Evolutionary conservation across 1,284 basidiomycete species (phyloP).

Genomic region (Agroathelia rolfsii): DNA sequence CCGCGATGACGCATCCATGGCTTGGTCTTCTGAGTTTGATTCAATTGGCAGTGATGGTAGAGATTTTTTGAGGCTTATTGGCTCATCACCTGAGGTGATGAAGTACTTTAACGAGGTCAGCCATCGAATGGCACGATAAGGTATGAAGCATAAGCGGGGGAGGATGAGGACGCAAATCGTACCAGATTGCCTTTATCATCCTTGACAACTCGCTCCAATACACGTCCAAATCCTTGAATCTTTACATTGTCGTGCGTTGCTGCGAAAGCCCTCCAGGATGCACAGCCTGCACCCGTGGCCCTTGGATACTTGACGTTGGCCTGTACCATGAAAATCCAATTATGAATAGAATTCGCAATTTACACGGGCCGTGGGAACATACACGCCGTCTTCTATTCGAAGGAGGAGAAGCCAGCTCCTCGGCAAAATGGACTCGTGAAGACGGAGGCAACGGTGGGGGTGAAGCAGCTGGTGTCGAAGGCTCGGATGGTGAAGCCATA

Average conservation of each 20-base stretch:
- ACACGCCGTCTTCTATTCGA: conserved; percentile 20
- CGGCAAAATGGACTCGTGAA: conserved; percentile 19
- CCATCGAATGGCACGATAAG: too few species aligned
- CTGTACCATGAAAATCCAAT: conserved; percentile 12
- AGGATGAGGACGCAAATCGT: too few species aligned
- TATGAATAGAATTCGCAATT: conserved; percentile 3
- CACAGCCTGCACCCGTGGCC: conserved; percentile 22
- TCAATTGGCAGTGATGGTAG: too few species aligned
- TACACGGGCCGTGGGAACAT: conserved; percentile 7
- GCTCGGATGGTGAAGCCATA: neutral
- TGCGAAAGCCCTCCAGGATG: conserved; percentile 7
- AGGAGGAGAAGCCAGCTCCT: conserved; percentile 17
- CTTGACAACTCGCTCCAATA: too few species aligned
- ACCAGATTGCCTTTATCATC: too few species aligned
- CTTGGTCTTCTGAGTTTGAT: too few species aligned
- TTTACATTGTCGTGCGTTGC: conserved; percentile 2
- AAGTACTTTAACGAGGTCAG: too few species aligned
- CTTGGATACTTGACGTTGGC: conserved; percentile 24
- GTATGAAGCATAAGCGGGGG: too few species aligned
- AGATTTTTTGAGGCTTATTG: too few species aligned
- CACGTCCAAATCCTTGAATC: too few species aligned
- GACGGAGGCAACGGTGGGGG: neutral
- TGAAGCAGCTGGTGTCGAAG: neutral
- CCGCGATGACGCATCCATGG: too few species aligned
- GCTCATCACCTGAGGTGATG: too few species aligned